phyloP scores from a whole-genome alignment of 192 early-diverging fungal species.

The Lobosporangium transversale region DNA sequence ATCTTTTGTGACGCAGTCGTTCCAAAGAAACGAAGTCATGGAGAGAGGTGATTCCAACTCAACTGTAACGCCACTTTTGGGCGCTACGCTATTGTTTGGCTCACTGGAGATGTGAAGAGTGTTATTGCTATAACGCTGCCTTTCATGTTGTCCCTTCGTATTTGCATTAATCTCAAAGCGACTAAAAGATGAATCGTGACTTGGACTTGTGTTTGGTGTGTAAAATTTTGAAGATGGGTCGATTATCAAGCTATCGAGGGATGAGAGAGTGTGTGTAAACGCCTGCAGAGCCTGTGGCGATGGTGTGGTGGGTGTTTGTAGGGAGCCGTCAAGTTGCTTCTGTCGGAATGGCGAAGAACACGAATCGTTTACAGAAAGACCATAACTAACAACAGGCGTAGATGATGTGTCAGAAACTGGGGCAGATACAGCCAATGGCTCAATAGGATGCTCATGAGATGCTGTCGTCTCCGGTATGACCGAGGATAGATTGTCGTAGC shows the following conservation, averaged over 20 bases:
- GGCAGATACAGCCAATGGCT: too few relatives aligned
- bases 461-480: too few relatives aligned
- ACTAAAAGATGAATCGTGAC: slow-evolving; percentile 13
- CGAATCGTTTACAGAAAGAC: not conserved
- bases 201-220: not conserved
- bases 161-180: not conserved
- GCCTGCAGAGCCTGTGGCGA: slow-evolving; percentile 8
- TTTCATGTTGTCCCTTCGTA: too few relatives aligned
- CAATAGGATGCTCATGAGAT: too few relatives aligned
- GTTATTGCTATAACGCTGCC: not conserved
- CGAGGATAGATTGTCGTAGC: too few relatives aligned
- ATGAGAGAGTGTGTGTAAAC: slow-evolving; percentile 5
- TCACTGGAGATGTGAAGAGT: not conserved
- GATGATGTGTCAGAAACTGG: too few relatives aligned
- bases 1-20: slow-evolving; percentile 8
- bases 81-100: not conserved
- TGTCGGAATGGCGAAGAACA: not conserved
- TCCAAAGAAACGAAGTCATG: slow-evolving; percentile 42
- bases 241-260: slow-evolving; percentile 1
- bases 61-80: not conserved
- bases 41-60: slow-evolving; percentile 29
- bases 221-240: not conserved
- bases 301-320: slow-evolving; percentile 24
- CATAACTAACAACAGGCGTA: too few relatives aligned
- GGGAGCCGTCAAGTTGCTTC: not conserved